Base-by-base conservation (phyloP, 2,329 filamentous ascomycete genomes). In the Verticillium albo-atrum region DNA sequence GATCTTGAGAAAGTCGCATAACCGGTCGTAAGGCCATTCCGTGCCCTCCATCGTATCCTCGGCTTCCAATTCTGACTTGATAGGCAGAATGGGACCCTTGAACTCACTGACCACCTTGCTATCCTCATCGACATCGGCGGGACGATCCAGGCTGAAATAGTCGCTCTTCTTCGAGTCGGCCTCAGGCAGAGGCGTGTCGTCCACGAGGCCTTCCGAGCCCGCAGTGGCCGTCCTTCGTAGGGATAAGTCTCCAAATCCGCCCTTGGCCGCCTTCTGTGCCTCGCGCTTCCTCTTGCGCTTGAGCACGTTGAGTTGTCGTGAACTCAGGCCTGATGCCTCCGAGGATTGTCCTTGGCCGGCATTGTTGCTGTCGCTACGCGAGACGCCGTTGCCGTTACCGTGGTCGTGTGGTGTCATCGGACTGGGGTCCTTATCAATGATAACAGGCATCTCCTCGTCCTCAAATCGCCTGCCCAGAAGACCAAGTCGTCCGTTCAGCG, bases 261-360 rank as follows among this genome's bases (percentile, higher is more conserved):
- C 89, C 72, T 97, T 98, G 0, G 83, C 91, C 57, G 94, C 91
- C 68, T 92, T 89, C 72, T 95, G 92, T 3, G 92, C 88, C 67
- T 96, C 91, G 67, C 89, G 87, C 75, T 98, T 99, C 51, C 92
- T 87, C 72, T 98, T 97, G 51, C 95, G 86, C 74, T 98, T 98
- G 10, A 99, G 78, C 57, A 95, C 91, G 69, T 99, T 99, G 23
- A 97, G 84, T 69, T 99, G 95, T 50, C 95, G 87, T 62, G 95
- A 94, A 77, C 95, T 98, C 56, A 99, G 80, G 3, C 87, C 87
- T 4, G 83, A 75, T 68, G 92, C 90, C 63, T 91, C 90, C 2
- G 79, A 58, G 51, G 75, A 66, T 59, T 77, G 78, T 25, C 70
- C 70, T 27, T 79, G 74, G 28, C 70, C 70, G 51, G 61, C 64